Evolutionary conservation across 1,284 basidiomycete genomes (phyloP).

Genomic region (Naganishia sp.): DNA sequence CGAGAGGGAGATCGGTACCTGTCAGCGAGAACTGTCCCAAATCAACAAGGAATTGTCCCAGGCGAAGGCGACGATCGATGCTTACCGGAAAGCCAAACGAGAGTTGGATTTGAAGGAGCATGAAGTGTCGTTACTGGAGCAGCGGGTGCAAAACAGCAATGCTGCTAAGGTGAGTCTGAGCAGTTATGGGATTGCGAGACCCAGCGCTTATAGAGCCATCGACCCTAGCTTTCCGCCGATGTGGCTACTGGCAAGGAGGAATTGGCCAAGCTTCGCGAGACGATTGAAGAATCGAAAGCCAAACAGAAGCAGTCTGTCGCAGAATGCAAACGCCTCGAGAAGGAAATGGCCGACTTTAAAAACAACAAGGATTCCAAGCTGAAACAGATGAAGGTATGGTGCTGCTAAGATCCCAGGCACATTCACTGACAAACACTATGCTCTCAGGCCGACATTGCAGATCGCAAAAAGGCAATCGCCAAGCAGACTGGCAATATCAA

Average conservation of each 20-base stretch:
- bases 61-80: constrained; percentile 63
- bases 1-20: constrained; percentile 64
- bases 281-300: constrained; percentile 67
- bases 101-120: constrained; percentile 89
- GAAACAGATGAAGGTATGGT: constrained; percentile 82
- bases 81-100: constrained; percentile 67
- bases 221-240: constrained; percentile 70
- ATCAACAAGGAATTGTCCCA: constrained; percentile 64
- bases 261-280: constrained; percentile 67
- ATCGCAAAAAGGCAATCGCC: constrained; percentile 76
- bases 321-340: constrained; percentile 83
- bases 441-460: constrained; percentile 69
- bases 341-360: constrained; percentile 98
- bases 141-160: constrained; percentile 85
- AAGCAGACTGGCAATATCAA: constrained; percentile 81
- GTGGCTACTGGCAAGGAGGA: constrained; percentile 71
- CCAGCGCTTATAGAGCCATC: background rate
- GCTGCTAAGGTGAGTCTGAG: constrained; percentile 67
- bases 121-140: constrained; percentile 76
- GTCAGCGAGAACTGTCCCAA: constrained; percentile 59
- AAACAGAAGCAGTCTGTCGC: constrained; percentile 74
- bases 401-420: background rate
- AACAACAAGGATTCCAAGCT: constrained; percentile 97
- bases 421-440: background rate
- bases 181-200: background rate